A percentile compares a stretch with the other conserved stretches of the same genome.
Evolutionary conservation across 805 yeast species (phyloP).

Genomic region (Tetrapisispora nanseiensis): DNA sequence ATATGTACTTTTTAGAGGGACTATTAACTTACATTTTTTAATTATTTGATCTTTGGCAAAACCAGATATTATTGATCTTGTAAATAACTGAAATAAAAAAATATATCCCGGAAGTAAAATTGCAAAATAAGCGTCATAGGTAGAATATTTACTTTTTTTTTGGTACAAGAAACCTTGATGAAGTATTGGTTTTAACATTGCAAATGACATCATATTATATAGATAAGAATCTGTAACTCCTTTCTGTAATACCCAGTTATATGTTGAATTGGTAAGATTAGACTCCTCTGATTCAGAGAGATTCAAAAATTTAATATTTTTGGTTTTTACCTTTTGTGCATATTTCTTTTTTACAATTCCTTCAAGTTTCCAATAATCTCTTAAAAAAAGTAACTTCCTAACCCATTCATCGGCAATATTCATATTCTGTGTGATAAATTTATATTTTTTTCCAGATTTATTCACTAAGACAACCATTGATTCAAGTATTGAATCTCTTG

Average conservation of each 20-base stretch:
- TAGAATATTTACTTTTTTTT: conserved; percentile 59
- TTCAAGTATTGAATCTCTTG: conserved; percentile 31
- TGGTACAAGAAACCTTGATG: conserved; percentile 59
- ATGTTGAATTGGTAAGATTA: conserved; percentile 34
- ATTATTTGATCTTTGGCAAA: conserved; percentile 39
- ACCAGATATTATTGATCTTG: conserved; percentile 39
- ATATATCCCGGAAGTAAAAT: conserved; percentile 64
- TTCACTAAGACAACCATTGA: conserved; percentile 46
- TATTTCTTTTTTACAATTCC: conserved; percentile 33
- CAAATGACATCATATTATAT: conserved; percentile 46
- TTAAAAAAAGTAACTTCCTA: conserved; percentile 34
- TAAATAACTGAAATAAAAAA: conserved; percentile 43
- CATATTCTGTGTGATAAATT: conserved; percentile 47
- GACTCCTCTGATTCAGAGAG: conserved; percentile 52
- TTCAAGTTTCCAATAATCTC: conserved; percentile 51
- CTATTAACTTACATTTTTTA: conserved; percentile 44
- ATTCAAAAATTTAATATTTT: conserved; percentile 39
- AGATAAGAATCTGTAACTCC: conserved; percentile 44
- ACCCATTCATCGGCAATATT: conserved; percentile 58
- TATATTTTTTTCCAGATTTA: conserved; percentile 36
- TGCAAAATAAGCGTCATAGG: conserved; percentile 52
- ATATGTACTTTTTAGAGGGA: conserved; percentile 61
- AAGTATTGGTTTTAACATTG: conserved; percentile 51
- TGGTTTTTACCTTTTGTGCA: conserved; percentile 30
- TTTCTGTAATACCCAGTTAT: conserved; percentile 46